Evolutionary conservation across 2,329 filamentous ascomycete species (phyloP).

Genomic region (Ophiostoma tasmaniense): DNA sequence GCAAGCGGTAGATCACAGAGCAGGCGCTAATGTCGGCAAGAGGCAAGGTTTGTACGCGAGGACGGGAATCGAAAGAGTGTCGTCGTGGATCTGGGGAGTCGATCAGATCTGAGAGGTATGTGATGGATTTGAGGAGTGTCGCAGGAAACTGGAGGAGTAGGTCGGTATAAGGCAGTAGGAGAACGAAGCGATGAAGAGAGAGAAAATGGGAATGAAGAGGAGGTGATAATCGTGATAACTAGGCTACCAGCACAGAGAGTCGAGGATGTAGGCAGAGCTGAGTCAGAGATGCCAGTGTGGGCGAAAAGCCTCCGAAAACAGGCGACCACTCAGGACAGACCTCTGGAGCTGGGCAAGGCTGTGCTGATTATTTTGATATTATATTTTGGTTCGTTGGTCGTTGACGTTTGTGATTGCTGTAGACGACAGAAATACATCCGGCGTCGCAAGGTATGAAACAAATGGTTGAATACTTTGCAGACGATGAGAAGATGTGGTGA

Average conservation of each 20-base stretch:
- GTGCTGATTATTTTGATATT: no score
- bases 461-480: no score
- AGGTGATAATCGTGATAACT: no score
- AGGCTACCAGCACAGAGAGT: not conserved
- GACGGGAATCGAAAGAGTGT: not conserved
- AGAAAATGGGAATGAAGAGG: not conserved
- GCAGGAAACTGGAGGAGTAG: no score
- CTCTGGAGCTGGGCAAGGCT: not conserved
- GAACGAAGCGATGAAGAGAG: not conserved
- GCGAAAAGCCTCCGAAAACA: not conserved
- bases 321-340: not conserved
- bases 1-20: not conserved
- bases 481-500: not conserved
- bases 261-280: not conserved
- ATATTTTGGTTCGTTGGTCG: not conserved
- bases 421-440: no score
- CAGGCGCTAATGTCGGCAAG: not conserved
- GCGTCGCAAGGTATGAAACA: no score
- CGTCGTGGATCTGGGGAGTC: not conserved
- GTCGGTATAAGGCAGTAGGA: no score
- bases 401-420: not conserved
- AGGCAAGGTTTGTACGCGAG: not conserved
- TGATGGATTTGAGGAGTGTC: no score
- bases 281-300: not conserved
- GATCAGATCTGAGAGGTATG: not conserved